Evolutionary conservation across 495 filamentous ascomycete species (phyloP), one percentile per base, ranked within the genome.

Genomic region (Aspergillus hancockii): DNA sequence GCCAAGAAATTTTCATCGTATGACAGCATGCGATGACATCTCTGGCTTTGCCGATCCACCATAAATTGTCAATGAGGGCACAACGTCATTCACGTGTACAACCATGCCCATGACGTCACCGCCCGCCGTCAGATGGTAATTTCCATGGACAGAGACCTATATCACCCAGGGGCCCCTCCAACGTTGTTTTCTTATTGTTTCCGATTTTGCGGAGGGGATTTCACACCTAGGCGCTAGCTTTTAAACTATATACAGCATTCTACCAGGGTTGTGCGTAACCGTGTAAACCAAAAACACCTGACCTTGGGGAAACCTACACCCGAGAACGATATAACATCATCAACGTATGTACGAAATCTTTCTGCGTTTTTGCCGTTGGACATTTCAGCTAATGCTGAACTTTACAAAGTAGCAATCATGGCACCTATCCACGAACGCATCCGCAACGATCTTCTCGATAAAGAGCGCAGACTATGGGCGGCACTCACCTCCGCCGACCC

Each of bases 391-490:
- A 13, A 41, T 32, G 36, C 14, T n/a, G n/a, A n/a, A n/a, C n/a
- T n/a, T 14, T 9, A 32, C 16, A 12, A 41, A 13, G 19, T 19
- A 19, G 38, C 55, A 34, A 62, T 32, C 41, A 63, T 78, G 74
- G 66, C 73, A 14, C 54, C 67, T 19, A 79, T 79, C 54, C 71
- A 78, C 71, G 76, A 79, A 16, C 74, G 76, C 19, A 79, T 78
- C 63, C 70, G 70, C 52, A 60, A 77, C 13, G 76, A 79, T 56
- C 63, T 79, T 30, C 59, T 72, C 53, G 59, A 61, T 59, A 73
- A 75, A 54, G 75, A 77, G 61, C 75, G 68, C 23, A 65, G 67
- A 0, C 70, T 80, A 8, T 80, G 77, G 77, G 76, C 75, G 1
- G 73, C 75, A 2, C 65, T 79, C 9, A 78, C 75, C 7, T 78